Conservation (phyloP, 1,284 basidiomycete species). For the Cryptococcus neoformans region DNA sequence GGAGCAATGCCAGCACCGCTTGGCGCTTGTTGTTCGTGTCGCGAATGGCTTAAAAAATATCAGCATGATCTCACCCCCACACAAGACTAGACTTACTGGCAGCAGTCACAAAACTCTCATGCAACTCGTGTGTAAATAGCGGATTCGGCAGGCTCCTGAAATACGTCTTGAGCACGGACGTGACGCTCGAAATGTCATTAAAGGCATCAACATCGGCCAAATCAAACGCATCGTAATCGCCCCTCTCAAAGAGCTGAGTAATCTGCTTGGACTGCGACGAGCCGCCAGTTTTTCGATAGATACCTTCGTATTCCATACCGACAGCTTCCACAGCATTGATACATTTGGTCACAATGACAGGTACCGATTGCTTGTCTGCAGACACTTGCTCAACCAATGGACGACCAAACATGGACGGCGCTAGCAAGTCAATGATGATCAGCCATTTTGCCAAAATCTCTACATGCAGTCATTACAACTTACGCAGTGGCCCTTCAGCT, state of each 20-base stretch:
- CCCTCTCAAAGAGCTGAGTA: conserved; percentile 90
- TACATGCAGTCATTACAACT: conserved; percentile 34
- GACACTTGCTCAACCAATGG: conserved; percentile 78
- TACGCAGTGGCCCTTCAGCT: conserved; percentile 54
- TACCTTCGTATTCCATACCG: conserved; percentile 65
- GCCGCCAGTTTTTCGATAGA: conserved; percentile 97
- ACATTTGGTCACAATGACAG: conserved; percentile 91
- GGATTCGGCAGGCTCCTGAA: conserved; percentile 89
- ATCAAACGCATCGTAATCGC: conserved; percentile 83
- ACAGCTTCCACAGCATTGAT: conserved; percentile 84
- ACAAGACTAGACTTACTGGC: conserved; percentile 52
- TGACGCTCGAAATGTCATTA: conserved; percentile 96
- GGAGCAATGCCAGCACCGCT: conserved; percentile 66
- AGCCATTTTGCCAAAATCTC: neutral
- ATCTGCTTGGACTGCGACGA: conserved; percentile 88
- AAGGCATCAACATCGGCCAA: conserved; percentile 78
- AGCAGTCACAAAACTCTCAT: conserved; percentile 82
- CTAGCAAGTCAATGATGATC: conserved; percentile 48
- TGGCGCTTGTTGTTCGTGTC: conserved; percentile 63
- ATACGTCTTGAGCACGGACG: conserved; percentile 95
- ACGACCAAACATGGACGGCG: conserved; percentile 86
- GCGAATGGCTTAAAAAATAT: conserved; percentile 53
- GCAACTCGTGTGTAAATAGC: conserved; percentile 83
- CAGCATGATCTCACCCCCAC: neutral
- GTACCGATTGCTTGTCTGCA: conserved; percentile 70